Evolutionary conservation across 75 land plant genomes (phyloP).

Genomic region (Pinus tabuliformis): DNA sequence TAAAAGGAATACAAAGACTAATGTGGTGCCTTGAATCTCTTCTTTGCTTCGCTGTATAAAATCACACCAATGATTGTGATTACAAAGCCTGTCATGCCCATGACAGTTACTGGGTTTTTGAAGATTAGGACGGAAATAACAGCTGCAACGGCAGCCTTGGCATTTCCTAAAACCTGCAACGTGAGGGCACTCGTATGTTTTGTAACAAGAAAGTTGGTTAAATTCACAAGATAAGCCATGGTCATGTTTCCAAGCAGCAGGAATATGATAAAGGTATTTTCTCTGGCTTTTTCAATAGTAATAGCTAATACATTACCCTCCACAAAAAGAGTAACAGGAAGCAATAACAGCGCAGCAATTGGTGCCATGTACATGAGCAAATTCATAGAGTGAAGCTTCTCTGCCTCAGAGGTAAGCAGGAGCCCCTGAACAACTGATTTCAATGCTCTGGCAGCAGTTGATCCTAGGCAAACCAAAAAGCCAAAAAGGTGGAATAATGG

Average conservation of each 20-base stretch:
- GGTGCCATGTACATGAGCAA: conserved; percentile 90
- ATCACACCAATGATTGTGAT: conserved; percentile 79
- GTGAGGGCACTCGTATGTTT: conserved; percentile 93
- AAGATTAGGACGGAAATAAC: conserved; percentile 78
- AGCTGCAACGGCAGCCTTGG: conserved; percentile 91
- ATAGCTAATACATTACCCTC: conserved; percentile 61
- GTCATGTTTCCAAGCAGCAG: conserved; percentile 68
- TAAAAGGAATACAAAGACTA: not conserved
- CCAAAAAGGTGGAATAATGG: conserved; percentile 81
- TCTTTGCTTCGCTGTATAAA: conserved; percentile 92
- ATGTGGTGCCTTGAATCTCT: conserved; percentile 40
- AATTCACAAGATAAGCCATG: conserved; percentile 84
- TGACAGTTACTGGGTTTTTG: conserved; percentile 80
- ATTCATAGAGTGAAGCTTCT: conserved; percentile 87
- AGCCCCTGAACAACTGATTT: conserved; percentile 90
- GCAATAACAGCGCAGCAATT: conserved; percentile 57
- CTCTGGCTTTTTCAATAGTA: conserved; percentile 44
- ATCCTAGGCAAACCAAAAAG: conserved; percentile 70
- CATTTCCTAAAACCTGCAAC: conserved; percentile 86
- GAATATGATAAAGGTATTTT: conserved; percentile 38
- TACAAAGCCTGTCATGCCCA: conserved; percentile 78
- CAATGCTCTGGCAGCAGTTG: conserved; percentile 81
- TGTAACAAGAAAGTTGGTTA: conserved; percentile 82
- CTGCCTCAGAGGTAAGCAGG: conserved; percentile 67
- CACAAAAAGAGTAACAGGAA: conserved; percentile 54